Evolutionary conservation across 2,329 filamentous ascomycete species (phyloP), one percentile per base, ranked within the genome.

Genomic region (Pseudocercospora fuligena): DNA sequence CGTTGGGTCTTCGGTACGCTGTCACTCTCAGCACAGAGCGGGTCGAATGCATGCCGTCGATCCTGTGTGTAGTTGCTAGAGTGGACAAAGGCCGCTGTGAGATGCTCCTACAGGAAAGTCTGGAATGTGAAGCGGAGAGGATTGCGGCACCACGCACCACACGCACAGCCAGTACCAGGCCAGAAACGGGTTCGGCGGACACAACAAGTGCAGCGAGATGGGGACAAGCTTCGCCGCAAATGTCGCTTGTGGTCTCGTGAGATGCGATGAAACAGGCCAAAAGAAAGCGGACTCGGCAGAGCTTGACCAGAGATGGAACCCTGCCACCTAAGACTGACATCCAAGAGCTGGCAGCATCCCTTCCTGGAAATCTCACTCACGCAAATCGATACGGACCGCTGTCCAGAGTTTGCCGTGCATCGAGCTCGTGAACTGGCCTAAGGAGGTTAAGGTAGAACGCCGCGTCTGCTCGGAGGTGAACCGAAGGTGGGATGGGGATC

Each of bases 201-300:
- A 40, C 64, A 66, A 60, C 31, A 54, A 36, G 64, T 63, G 61
- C 66, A 59, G 60, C 65, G 56, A 60, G 56, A 68, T 64, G 61
- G 63, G 59, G 63, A 69, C 65, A 68, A 69, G 65, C 66, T 66
- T 67, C 60, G 69, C 67, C 61, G 66, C 66, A 65, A 71, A 66
- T 68, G 60, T 70, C 70, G 70, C 70, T 71, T 71, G 65, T 62
- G 63, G 53, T 47, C 33, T 67, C 60, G 67, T 69, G 67, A 69
- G 65, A 60, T 60, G 60, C 62, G 67, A 65, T 69, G 67, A 69
- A 69, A 69, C 67, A 66, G 63, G 54, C 49, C 43, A 51, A 31
- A 36, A 56, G 60, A 33, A 36, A 63, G 47, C 29, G 60, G 60
- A 54, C 60, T 56, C 60, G 60, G 60, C 47, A 57, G 60, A 25